Evolutionary conservation across 2,329 filamentous ascomycete species (phyloP).

Genomic region (Cladophialophora chaetospira): DNA sequence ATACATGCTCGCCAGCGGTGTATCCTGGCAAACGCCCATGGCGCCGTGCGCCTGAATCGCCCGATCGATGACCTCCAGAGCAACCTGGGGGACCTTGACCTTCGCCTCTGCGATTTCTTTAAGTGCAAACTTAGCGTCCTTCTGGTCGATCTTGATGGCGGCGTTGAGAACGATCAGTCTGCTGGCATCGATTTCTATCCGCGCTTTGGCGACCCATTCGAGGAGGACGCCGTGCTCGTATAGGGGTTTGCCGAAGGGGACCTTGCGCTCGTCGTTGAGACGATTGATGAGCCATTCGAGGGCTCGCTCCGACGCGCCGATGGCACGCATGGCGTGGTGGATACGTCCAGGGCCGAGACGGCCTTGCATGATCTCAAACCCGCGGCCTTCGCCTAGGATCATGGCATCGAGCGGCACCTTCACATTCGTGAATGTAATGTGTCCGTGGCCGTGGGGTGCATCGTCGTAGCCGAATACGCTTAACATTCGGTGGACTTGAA

Average conservation of each 20-base stretch:
- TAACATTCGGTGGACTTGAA: conserved; percentile 90
- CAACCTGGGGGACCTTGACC: conserved; percentile 80
- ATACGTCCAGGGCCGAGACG: conserved; percentile 94
- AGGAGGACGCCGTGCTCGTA: conserved; percentile 91
- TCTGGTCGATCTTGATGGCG: conserved; percentile 88
- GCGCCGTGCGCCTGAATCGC: conserved; percentile 92
- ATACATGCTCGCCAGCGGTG: conserved; percentile 69
- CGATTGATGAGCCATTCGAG: conserved; percentile 94
- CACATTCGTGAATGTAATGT: conserved; percentile 86
- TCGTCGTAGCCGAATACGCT: conserved; percentile 95
- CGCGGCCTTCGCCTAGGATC: conserved; percentile 87
- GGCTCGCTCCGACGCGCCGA: conserved; percentile 86
- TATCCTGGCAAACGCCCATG: conserved; percentile 90
- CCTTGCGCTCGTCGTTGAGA: conserved; percentile 88
- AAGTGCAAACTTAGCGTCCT: conserved; percentile 83
- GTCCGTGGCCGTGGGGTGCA: conserved; percentile 93
- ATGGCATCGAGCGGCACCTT: conserved; percentile 79
- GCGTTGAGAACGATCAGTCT: conserved; percentile 90
- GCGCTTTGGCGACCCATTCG: conserved; percentile 88
- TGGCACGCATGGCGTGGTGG: conserved; percentile 94
- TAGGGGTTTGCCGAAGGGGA: conserved; percentile 85
- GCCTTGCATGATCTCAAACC: conserved; percentile 98
- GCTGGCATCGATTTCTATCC: conserved; percentile 90
- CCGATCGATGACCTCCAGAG: conserved; percentile 88
- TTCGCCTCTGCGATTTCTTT: conserved; percentile 96